Base-by-base conservation (phyloP, 108 stramenopile genomes). In the Aurantiochytrium sp. region DNA sequence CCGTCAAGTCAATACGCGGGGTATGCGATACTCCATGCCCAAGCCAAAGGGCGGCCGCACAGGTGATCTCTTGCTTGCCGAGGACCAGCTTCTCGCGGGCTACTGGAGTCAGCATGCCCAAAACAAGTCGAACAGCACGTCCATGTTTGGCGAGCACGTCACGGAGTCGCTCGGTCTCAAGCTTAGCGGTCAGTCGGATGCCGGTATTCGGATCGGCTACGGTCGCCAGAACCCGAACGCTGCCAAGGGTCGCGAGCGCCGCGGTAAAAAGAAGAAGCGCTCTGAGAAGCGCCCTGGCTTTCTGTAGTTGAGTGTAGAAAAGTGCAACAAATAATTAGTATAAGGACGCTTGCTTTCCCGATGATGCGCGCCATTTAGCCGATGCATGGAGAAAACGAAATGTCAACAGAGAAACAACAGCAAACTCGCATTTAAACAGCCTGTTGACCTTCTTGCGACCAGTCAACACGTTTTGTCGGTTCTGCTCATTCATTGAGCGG, bases 81-180 rank as follows among this genome's bases (percentile, higher is more conserved):
- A 99, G 91, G 99, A 99, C 93, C 99, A 99, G 92, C 94, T 99
- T 19, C 72, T 97, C 89, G 94, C 90, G 57, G 99, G 99, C 87
- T 97, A 95, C 58, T 99, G 99, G 99, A 95, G 94, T 72, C 98
- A 98, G 93, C 97, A 98, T 88, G 96, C 95, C 12, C 96, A 94
- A 73, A 96, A 95, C 59, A 95, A 93, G 89, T 51, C 89, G 53
- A 87, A 91, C 25, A 88, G 93, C 25, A 92, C 93, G 88, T 96
- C 95, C 25, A 96, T 97, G 60, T 97, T 97, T 93, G 96, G 97
- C 14, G 92, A 93, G 53, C 97, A 97, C 87, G 92, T 97, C 87
- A 96, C 96, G 5, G 90, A 94, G 10, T 95, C 93, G 60, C 94
- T 97, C 0, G 98, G 96, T n/a, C 90, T 94, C 69, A 90, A 95